phyloP scores from a whole-genome alignment of 495 filamentous ascomycete species.

The Xylaria grammica region DNA sequence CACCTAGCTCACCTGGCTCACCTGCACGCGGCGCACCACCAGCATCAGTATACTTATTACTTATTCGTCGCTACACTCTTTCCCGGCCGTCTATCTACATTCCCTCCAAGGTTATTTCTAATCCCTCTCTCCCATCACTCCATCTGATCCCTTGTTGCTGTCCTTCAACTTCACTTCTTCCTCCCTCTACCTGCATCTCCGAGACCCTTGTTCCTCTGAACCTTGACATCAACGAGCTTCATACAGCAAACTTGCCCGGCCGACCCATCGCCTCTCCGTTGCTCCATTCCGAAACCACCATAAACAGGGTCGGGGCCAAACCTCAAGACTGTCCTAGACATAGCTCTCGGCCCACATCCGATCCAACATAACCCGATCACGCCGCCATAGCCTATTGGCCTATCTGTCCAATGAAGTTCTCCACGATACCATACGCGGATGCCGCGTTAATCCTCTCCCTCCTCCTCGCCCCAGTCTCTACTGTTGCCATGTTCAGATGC shows the following conservation, averaged over 20 bases:
- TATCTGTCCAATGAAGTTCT: conserved; percentile 29
- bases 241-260: background rate
- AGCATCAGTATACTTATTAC: no score
- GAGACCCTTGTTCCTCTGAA: background rate
- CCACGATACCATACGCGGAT: conserved; percentile 33
- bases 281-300: background rate
- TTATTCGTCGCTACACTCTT: background rate
- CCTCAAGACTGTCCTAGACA: background rate
- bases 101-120: background rate
- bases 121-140: background rate
- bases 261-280: background rate
- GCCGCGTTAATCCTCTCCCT: conserved; percentile 44
- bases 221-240: background rate
- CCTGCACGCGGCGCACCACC: background rate
- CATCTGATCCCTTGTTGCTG: conserved; percentile 8
- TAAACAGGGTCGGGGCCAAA: background rate
- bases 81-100: background rate
- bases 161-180: conserved; percentile 1
- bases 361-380: background rate
- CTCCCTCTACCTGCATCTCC: background rate
- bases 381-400: conserved; percentile 9
- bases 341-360: background rate
- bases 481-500: conserved; percentile 66
- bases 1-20: background rate
- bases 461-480: conserved; percentile 54